These are phyloP conservation scores for Silene noctiflora DNA, from an alignment of 179 eudicot genomes.

Conservation along the genomic window DNA sequence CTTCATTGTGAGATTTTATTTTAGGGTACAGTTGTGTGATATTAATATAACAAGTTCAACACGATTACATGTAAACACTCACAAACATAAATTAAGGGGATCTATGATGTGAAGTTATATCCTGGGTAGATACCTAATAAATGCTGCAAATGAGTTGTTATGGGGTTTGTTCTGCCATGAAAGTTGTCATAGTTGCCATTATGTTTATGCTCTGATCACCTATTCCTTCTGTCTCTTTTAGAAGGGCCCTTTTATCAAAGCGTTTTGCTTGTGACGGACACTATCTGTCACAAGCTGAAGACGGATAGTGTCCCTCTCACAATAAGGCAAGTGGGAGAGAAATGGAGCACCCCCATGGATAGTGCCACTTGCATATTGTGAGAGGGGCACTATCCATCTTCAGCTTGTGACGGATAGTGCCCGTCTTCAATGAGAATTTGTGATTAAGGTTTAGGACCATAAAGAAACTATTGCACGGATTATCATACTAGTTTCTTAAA, in stretches of 20 bases:
- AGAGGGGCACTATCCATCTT: too few species aligned
- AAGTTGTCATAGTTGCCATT: not conserved
- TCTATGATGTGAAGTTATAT: conserved; percentile 4
- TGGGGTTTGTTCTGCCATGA: not conserved
- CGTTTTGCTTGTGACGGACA: too few species aligned
- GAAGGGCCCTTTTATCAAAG: not conserved
- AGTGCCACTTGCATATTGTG: too few species aligned
- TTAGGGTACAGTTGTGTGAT: too few species aligned
- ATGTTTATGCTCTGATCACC: not conserved
- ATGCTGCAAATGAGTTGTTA: not conserved
- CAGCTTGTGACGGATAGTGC: too few species aligned
- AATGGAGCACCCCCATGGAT: too few species aligned
- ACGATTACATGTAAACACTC: not conserved
- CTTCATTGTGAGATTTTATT: not conserved
- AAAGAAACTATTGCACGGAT: not conserved
- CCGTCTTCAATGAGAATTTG: too few species aligned
- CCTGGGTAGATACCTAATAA: not conserved
- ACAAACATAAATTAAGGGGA: not conserved
- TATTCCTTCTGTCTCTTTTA: not conserved
- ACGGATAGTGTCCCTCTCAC: too few species aligned
- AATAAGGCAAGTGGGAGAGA: too few species aligned
- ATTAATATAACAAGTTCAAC: not conserved
- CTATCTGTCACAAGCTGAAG: too few species aligned
- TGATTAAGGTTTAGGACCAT: not conserved
- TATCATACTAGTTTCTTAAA: not conserved